Evolutionary conservation across 805 yeast genomes (phyloP), one percentile per base, ranked within the genome.

Genomic region (Metschnikowia cerradonensis): DNA sequence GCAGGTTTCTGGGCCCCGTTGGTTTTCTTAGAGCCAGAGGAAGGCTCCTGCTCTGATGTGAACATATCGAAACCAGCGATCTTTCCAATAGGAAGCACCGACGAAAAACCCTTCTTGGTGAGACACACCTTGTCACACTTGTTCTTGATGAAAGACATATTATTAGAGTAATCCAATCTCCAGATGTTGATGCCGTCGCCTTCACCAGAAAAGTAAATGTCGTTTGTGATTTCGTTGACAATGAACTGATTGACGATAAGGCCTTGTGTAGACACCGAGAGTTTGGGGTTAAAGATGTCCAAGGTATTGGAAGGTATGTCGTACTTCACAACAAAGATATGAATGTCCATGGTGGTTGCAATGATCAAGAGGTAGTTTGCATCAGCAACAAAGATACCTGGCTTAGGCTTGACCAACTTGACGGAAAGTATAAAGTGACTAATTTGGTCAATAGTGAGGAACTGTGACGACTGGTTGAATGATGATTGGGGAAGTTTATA

Each of bases 81-180:
- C 47, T 65, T 71, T 37, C 60, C 67, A 17, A 62, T 54, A 14
- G 78, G 76, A 30, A 73, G 63, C 3, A 71, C 75, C 33, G 67
- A 61, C 4, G 73, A 63, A 37, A 73, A 61, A 75, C 83, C 57
- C 80, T 80, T 68, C 81, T 83, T 41, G 11, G 97, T 90, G 49
- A 88, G 76, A 65, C 97, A 90, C 38, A 85, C 82, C 66, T 90
- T 90, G 59, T 82, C 82, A 62, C 96, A 88, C 60, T 84, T 87
- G 61, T 88, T 85, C 55, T 84, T 82, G 64, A 90, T 90, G 88
- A 96, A 92, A 49, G 88, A 85, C 44, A 90, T 94, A 23, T 86
- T 79, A 56, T 84, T 86, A 5, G 91, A 79, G 64, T 94, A 94
- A 52, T 82, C 84, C 49, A 94, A 72, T 63, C 89, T 92, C 96